Percentiles rank a stretch among this genome's conserved stretches.
phyloP scores from a whole-genome alignment of 106 monocot species.

The Dendrobium catenatum region DNA sequence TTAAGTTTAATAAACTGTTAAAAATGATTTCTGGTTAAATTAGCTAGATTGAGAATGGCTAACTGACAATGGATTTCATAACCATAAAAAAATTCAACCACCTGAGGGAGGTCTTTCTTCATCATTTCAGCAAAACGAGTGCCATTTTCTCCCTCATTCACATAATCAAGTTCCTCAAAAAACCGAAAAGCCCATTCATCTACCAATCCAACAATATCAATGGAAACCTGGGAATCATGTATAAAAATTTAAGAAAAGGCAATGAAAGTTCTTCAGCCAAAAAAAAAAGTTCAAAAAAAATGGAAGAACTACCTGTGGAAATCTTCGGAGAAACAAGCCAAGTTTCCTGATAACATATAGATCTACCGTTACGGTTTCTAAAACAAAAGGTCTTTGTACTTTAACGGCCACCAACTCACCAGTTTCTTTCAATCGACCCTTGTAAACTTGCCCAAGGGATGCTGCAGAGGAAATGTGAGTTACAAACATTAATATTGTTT shows the following conservation, averaged over 20 bases:
- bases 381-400: constrained; percentile 95
- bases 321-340: constrained; percentile 71
- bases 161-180: constrained; percentile 99
- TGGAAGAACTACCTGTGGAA: constrained; percentile 68
- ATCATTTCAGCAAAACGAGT: constrained; percentile 95
- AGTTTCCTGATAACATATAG: constrained; percentile 87
- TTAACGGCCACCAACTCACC: constrained; percentile 96
- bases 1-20: neutral
- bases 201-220: constrained; percentile 98
- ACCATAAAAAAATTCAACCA: constrained; percentile 11
- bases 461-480: constrained; percentile 39
- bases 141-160: constrained; percentile 99
- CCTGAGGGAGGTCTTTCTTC: constrained; percentile 97
- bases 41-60: constrained; percentile 1
- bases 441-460: constrained; percentile 97
- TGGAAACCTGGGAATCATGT: constrained; percentile 46
- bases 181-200: constrained; percentile 99
- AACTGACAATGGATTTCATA: neutral
- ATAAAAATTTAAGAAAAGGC: constrained; percentile 6
- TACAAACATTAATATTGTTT: neutral
- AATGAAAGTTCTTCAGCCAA: constrained; percentile 1
- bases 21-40: neutral
- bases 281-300: neutral
- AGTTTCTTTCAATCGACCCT: constrained; percentile 87
- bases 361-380: constrained; percentile 95